A percentile compares a stretch with the other conserved stretches of the same genome.
These are phyloP conservation scores for Sutorius eximius DNA, from an alignment of 1,284 basidiomycete species.

Conservation along the genomic window DNA sequence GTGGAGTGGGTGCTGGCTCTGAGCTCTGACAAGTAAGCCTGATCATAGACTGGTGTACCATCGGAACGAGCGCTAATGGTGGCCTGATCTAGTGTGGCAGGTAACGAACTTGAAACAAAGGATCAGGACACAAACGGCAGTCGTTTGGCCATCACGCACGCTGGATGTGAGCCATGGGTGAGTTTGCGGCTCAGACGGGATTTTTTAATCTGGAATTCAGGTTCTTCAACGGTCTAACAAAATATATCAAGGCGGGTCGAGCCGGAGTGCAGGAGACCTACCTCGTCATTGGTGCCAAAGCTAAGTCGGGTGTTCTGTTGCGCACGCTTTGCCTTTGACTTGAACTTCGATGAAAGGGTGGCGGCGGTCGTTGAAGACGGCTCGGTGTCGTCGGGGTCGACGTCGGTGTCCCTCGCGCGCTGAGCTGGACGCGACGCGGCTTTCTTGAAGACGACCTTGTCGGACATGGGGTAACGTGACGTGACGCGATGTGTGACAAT, in stretches of 20 bases:
- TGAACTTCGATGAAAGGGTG: constrained; percentile 61
- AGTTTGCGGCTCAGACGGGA: constrained; percentile 70
- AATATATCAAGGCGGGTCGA: constrained; percentile 26
- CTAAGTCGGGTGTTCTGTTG: constrained; percentile 71
- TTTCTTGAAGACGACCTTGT: constrained; percentile 53
- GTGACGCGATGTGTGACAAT: constrained; percentile 34
- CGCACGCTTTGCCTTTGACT: constrained; percentile 62
- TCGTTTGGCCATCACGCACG: constrained; percentile 37
- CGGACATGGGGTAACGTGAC: constrained; percentile 32
- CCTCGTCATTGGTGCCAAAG: constrained; percentile 82
- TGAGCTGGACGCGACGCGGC: constrained; percentile 53
- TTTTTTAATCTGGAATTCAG: constrained; percentile 75
- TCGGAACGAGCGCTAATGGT: constrained; percentile 47
- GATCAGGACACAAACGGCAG: constrained; percentile 7
- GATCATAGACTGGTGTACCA: constrained; percentile 65
- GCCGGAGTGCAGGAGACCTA: constrained; percentile 35
- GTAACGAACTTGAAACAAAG: constrained; percentile 29
- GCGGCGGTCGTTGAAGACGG: constrained; percentile 43
- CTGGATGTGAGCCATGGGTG: constrained; percentile 52
- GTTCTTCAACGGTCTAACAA: constrained; percentile 54
- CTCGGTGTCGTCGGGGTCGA: constrained; percentile 31
- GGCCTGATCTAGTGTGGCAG: constrained; percentile 52
- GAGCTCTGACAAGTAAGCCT: constrained; percentile 77
- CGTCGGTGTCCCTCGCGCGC: constrained; percentile 48
- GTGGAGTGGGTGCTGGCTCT: constrained; percentile 77